Percentiles rank a stretch among this genome's conserved stretches.
Evolutionary conservation across 2,329 filamentous ascomycete species (phyloP).

Genomic region (Ploettnerulaceae sp.): DNA sequence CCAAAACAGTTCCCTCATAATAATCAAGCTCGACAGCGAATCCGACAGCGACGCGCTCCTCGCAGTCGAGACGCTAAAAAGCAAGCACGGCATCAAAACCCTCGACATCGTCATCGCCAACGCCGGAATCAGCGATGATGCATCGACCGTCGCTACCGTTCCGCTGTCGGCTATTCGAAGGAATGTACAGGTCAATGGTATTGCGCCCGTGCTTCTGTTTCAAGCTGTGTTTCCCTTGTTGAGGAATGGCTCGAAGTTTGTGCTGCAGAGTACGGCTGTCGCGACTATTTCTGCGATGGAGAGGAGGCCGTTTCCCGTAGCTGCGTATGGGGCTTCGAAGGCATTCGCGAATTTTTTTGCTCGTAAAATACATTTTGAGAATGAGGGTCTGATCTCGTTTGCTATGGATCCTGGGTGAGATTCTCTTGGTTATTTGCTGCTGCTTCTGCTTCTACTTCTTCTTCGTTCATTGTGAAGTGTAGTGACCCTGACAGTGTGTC

Average conservation of each 20-base stretch:
- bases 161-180: not conserved
- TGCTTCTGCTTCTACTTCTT: not conserved
- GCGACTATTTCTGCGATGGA: conserved; percentile 13
- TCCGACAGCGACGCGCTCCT: conserved; percentile 33
- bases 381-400: conserved; percentile 35
- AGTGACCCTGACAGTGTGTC: too few species aligned
- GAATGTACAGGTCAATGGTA: conserved; percentile 40
- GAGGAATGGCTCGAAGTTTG: conserved; percentile 32
- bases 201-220: conserved; percentile 40
- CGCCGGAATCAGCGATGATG: conserved; percentile 38
- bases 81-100: conserved; percentile 35
- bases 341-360: conserved; percentile 33
- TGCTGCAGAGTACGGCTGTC: conserved; percentile 34
- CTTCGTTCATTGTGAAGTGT: too few species aligned
- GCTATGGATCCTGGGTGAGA: conserved; percentile 17
- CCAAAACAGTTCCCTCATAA: conserved; percentile 24
- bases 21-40: conserved; percentile 41
- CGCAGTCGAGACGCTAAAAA: conserved; percentile 34
- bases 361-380: conserved; percentile 36
- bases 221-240: conserved; percentile 41
- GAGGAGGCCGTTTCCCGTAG: not conserved
- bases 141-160: not conserved
- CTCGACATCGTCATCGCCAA: conserved; percentile 50
- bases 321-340: conserved; percentile 42
- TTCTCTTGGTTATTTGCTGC: not conserved